A percentile compares a stretch with the other conserved stretches of the same genome.
phyloP scores from a whole-genome alignment of 768 basidiomycete species.

The Amanita pallidorosea region DNA sequence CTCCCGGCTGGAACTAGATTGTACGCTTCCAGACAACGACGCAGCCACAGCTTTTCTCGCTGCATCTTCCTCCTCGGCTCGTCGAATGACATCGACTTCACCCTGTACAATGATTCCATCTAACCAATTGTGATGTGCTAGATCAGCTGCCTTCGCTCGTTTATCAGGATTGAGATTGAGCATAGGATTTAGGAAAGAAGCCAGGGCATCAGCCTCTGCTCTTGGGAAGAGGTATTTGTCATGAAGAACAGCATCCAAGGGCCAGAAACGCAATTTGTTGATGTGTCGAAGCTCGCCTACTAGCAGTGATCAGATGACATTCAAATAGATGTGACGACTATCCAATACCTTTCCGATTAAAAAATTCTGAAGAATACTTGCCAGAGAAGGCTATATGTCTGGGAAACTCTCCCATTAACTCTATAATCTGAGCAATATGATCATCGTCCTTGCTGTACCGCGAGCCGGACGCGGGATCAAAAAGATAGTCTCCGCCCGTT shows the following conservation, averaged over 20 bases:
- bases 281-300: slow-evolving; percentile 84
- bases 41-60: slow-evolving; percentile 30
- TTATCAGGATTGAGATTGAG: slow-evolving; percentile 81
- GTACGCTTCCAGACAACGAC: slow-evolving; percentile 28
- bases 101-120: slow-evolving; percentile 81
- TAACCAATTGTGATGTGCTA: slow-evolving; percentile 82
- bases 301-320: not conserved
- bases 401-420: slow-evolving; percentile 87
- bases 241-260: slow-evolving; percentile 66
- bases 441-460: slow-evolving; percentile 96
- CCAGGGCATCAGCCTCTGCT: slow-evolving; percentile 70
- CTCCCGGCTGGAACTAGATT: not conserved
- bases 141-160: slow-evolving; percentile 79
- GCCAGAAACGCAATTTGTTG: slow-evolving; percentile 89
- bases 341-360: slow-evolving; percentile 82
- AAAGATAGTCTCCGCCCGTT: slow-evolving; percentile 95
- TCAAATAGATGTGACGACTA: not conserved
- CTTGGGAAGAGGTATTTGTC: slow-evolving; percentile 95
- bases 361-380: slow-evolving; percentile 91
- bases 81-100: slow-evolving; percentile 72
- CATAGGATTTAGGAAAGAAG: slow-evolving; percentile 83
- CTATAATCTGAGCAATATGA: slow-evolving; percentile 97
- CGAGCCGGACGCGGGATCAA: slow-evolving; percentile 91
- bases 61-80: slow-evolving; percentile 47
- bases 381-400: slow-evolving; percentile 76